Base-by-base conservation (phyloP, 768 basidiomycete species). In the Rossbeevera mucosa region DNA sequence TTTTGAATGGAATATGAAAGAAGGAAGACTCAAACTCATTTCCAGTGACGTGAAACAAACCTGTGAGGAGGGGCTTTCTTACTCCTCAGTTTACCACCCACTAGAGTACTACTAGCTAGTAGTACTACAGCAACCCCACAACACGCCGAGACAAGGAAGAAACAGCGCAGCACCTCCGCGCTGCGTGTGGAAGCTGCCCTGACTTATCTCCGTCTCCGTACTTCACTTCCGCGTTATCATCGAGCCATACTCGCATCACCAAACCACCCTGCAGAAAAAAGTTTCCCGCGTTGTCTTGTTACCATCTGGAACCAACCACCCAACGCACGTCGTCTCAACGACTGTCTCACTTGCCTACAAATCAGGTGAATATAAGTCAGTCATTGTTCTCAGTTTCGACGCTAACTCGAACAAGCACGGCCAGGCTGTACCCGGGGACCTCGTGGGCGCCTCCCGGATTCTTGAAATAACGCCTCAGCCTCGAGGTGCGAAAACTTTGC, bases 1-100 rank as follows among this genome's bases (percentile, higher is more conserved):
- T 31, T 33, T 2, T 5, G 44, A 29, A 38, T 21, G 9, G 41
- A 7, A 24, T 42, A 24, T 52, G 47, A 25, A 48, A 54, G 13
- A 54, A 54, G 16, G 44, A 40, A 46, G 29, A 22, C 20, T 16
- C 44, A 31, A 12, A 42, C 38, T 26, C 28, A 22, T 20, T 40
- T 40, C 51, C 33, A 13, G 12, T 21, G 38, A 40, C 18, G n/a
- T 54, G 60, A 63, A 63, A 61, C 61, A 63, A 63, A 61, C 61
- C 47, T 48, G 60, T 60, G 51, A 43, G 60, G 47, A 47, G 59
- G 47, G 48, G 33, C 16, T 36, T n/a, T 36, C 33, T 36, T 9
- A n/a, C 33, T 33, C 33, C 33, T 36, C 33, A n/a, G 33, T 36
- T 36, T 18, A 36, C 33, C 7, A n/a, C n/a, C n/a, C n/a, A n/a